phyloP scores from a whole-genome alignment of 2,329 filamentous ascomycete species.

The Leptoxyphium fumago region DNA sequence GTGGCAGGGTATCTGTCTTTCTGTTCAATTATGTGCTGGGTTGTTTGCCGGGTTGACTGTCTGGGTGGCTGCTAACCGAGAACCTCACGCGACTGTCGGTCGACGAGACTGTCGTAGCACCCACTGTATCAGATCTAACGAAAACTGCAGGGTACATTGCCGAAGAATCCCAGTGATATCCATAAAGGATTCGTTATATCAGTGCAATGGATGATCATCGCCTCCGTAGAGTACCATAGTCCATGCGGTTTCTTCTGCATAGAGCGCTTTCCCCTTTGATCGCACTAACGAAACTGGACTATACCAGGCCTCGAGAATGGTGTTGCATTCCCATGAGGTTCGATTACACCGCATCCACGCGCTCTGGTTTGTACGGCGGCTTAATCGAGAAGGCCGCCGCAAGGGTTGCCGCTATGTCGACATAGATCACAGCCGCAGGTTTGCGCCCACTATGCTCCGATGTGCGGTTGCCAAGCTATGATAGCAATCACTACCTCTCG shows the following conservation, averaged over 20 bases:
- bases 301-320: background rate
- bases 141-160: too few species aligned
- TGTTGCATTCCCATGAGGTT: background rate
- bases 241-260: background rate
- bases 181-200: too few species aligned
- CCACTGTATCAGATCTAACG: background rate
- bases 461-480: background rate
- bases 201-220: background rate
- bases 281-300: background rate
- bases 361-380: background rate
- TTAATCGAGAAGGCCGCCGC: background rate
- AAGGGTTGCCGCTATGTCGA: background rate
- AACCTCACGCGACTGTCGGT: too few species aligned
- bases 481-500: background rate
- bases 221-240: background rate
- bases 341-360: background rate
- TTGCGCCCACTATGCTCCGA: background rate
- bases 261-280: background rate
- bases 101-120: too few species aligned
- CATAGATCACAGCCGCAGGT: background rate
- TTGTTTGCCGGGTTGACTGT: too few species aligned
- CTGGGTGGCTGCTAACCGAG: too few species aligned
- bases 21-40: too few species aligned
- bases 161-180: too few species aligned
- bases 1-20: too few species aligned